A percentile compares a stretch with the other conserved stretches of the same genome.
phyloP scores from a whole-genome alignment of 192 early-diverging fungal genomes.

The Allomyces arbusculus region DNA sequence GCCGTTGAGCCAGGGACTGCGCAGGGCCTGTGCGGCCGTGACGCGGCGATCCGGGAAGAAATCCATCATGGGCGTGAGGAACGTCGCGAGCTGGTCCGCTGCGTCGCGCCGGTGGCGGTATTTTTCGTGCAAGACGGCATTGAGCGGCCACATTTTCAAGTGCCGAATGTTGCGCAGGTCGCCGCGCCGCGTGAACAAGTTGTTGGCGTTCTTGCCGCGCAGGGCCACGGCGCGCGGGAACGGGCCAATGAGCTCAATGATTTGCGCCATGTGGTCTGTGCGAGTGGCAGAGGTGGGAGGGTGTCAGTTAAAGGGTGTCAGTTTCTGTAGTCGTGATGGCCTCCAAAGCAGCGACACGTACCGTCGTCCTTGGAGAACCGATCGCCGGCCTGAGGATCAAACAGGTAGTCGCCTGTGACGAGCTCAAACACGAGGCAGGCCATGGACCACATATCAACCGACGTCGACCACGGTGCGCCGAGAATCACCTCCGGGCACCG shows the following conservation, averaged over 20 bases:
- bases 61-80: constrained; percentile 63
- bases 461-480: constrained; percentile 62
- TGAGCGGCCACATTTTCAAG: constrained; percentile 61
- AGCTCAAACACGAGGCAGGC: constrained; percentile 94
- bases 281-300: not conserved
- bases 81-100: constrained; percentile 50
- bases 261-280: constrained; percentile 87
- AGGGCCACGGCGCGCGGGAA: constrained; percentile 60
- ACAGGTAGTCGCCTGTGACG: constrained; percentile 80
- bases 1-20: too few relatives aligned
- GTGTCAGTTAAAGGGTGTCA: too few relatives aligned
- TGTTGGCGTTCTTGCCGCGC: constrained; percentile 59
- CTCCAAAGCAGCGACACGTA: constrained; percentile 9
- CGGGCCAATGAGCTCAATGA: constrained; percentile 73
- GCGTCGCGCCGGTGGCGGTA: constrained; percentile 51
- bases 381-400: constrained; percentile 71
- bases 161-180: constrained; percentile 74
- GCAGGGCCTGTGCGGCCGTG: too few relatives aligned
- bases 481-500: constrained; percentile 87
- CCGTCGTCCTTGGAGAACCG: constrained; percentile 83
- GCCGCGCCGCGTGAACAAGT: constrained; percentile 74
- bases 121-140: constrained; percentile 75
- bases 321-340: too few relatives aligned
- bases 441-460: constrained; percentile 82
- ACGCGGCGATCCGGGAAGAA: too few relatives aligned